Evolutionary conservation across 768 basidiomycete genomes (phyloP).

Genomic region (Dendrothele bispora): DNA sequence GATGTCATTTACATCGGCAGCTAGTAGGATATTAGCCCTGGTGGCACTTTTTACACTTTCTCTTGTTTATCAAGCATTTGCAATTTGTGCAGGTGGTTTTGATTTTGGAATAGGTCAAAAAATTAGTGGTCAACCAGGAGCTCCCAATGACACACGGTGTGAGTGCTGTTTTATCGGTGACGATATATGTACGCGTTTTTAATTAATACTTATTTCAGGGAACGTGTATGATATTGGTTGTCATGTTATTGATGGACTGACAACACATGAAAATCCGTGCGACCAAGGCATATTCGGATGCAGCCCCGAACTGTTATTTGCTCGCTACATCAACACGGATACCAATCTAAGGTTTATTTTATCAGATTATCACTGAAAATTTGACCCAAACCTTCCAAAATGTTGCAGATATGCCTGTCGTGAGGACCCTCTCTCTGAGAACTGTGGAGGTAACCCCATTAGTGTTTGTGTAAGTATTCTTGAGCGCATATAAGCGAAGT

Average conservation of each 20-base stretch:
- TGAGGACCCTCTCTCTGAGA: slow-evolving; percentile 23
- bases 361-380: no score
- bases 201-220: slow-evolving; percentile 16
- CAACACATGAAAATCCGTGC: slow-evolving; percentile 29
- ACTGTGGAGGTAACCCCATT: slow-evolving; percentile 24
- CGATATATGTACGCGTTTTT: no score
- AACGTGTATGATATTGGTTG: slow-evolving; percentile 28
- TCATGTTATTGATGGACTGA: slow-evolving; percentile 25
- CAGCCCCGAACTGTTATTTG: slow-evolving; percentile 26
- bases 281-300: slow-evolving; percentile 27
- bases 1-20: no score
- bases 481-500: no score
- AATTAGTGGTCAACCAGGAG: no score
- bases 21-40: no score
- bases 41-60: no score
- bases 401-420: slow-evolving; percentile 26
- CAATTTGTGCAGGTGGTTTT: no score
- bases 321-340: slow-evolving; percentile 25
- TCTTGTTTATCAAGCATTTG: no score
- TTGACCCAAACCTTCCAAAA: not conserved
- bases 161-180: no score
- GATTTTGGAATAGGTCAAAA: no score
- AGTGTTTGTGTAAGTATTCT: slow-evolving; percentile 27
- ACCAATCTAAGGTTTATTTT: slow-evolving; percentile 18
- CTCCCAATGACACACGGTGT: no score